phyloP scores from a whole-genome alignment of 164 flowering plant species.

The Vitis labrusca region DNA sequence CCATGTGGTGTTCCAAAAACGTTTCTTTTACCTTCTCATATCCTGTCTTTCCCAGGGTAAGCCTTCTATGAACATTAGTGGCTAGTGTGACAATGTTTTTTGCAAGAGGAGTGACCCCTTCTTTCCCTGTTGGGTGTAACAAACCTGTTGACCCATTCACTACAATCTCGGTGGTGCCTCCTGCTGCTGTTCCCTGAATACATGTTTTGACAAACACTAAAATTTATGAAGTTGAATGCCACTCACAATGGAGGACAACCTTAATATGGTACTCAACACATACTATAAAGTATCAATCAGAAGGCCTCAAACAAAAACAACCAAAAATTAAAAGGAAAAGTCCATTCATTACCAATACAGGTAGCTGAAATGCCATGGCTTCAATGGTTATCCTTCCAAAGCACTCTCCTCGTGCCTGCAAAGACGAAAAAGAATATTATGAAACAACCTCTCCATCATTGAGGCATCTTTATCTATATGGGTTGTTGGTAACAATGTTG shows the following conservation, averaged over 20 bases:
- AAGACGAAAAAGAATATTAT: not conserved
- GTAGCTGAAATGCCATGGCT: conserved; percentile 98
- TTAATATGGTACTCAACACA: no score
- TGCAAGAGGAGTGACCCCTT: conserved; percentile 77
- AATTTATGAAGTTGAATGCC: not conserved
- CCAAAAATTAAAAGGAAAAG: no score
- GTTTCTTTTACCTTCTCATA: conserved; percentile 74
- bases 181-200: conserved; percentile 91
- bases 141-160: conserved; percentile 79
- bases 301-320: no score
- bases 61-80: conserved; percentile 54
- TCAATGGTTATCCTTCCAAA: conserved; percentile 99
- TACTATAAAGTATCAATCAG: no score
- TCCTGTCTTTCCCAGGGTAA: conserved; percentile 80
- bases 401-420: conserved; percentile 93
- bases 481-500: no score
- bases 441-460: not conserved
- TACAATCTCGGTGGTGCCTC: conserved; percentile 94
- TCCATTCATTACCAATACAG: conserved; percentile 63
- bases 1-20: conserved; percentile 87
- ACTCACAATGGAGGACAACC: no score
- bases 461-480: no score
- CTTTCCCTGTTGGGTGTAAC: conserved; percentile 81
- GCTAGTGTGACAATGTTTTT: conserved; percentile 77
- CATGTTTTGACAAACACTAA: not conserved